Base-by-base conservation (phyloP, 2,329 filamentous ascomycete genomes). In the Aspergillus piperis region DNA sequence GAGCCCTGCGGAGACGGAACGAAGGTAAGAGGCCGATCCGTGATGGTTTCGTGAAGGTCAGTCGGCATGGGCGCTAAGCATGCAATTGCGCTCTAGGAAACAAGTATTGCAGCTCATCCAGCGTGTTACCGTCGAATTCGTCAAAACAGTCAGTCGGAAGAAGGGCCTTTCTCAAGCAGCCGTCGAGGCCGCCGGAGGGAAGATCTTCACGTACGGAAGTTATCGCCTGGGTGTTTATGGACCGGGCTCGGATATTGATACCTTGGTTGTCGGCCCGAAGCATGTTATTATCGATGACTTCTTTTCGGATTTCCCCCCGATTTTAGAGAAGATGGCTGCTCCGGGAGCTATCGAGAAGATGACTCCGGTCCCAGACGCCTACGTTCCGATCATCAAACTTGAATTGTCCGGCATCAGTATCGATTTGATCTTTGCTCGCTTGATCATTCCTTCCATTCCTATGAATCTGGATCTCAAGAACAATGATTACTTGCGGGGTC, bases 361-460 rank as follows among this genome's bases (percentile, higher is more conserved):
- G 70, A 89, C 91, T 2, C 86, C 90, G 0, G 95, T 99, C 39
- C 89, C 89, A 51, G 94, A 96, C 71, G 92, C 94, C 3, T 96
- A 91, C 71, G 94, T 98, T 7, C 95, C 95, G 51, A 96, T 99
- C 74, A 98, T 99, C 81, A 98, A 97, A 75, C 91, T 98, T 71
- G 91, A 96, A 74, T 91, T 96, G 67, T 87, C 85, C 54, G 91
- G 89, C 53, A 96, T 99, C 73, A 95, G 91, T 75, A 96, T 99
- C 73, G 95, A 99, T 83, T 80, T 99, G 67, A 96, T 98, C 73
- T 92, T 93, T 77, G 90, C 90, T 65, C 84, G 90, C 58, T 86
- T 96, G 66, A 81, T 88, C 62, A 80, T 92, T 66, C 86, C 86
- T 67, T 85, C 91, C 67, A 84, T 96, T 65, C 88, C 90, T 25